Base-by-base conservation (phyloP, 495 filamentous ascomycete species). In the Hypoxylon crocopeplum region DNA sequence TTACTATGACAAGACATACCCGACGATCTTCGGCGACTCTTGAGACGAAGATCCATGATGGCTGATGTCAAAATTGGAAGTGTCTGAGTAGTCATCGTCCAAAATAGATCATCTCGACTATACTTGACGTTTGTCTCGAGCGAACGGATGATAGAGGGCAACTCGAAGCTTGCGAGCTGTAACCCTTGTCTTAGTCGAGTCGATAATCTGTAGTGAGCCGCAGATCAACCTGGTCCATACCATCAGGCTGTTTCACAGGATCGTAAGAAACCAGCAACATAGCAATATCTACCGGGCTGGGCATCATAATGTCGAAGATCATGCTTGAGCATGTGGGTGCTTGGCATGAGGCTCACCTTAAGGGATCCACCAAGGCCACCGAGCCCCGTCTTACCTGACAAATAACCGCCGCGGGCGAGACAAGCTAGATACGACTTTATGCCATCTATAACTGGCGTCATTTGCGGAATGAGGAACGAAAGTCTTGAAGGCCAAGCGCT, bases 21-120 rank as follows among this genome's bases (percentile, higher is more conserved):
- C 12, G 62, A 17, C 45, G 62, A 65, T 65, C 62, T 19, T 47
- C 36, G 56, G 40, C 17, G 27, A 56, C 21, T 34, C 46, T 48
- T 56, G 51, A 60, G 56, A 66, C 39, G 51, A 53, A 48, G 27
- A 66, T 39, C 56, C 56, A 61, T 41, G 51, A 45, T 20, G 6
- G 5, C 49, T 40, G 32, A 60, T 48, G 38, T 44, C 21, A 37
- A 61, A n/a, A 27, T 56, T 39, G 25, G 29, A 40, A 27, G 38
- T 42, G 32, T 40, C 33, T 29, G 17, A 36, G 40, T 34, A 44
- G 29, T 22, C 38, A 45, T 34, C 22, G 16, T 25, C 47, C 3
- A 56, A 52, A 57, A 61, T 53, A 66, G 62, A 56, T 39, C 29
- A 0, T 15, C 42, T 54, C 60, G 60, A 58, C 60, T 64, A 57